Evolutionary conservation across 2,329 filamentous ascomycete species (phyloP), one percentile per base, ranked within the genome.

Genomic region (Fusarium albosuccineum): DNA sequence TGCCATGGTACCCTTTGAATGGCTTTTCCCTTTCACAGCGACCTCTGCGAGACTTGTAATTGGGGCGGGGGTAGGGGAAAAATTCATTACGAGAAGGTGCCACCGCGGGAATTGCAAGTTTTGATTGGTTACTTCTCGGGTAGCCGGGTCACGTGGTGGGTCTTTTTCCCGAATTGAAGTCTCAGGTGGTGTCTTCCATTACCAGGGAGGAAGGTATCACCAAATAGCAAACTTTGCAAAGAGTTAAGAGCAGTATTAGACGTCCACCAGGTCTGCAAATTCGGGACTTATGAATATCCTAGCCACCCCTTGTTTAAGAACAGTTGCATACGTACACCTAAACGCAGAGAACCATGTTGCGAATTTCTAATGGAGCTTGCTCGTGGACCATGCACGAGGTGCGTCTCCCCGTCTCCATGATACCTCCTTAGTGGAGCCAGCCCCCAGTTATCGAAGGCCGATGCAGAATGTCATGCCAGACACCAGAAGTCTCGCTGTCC

Each of bases 1-100:
- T 66, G 42, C 29, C 34, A 36, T 48, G 65, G 65, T 67, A 67
- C 65, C 59, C 52, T 58, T 48, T 50, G n/a, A 33, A 41, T 33
- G 46, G 22, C 29, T 16, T 52, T 66, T 54, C 14, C 61, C 40
- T 55, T 22, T 9, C 44, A 6, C 17, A 50, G 45, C 61, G 48
- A 68, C 65, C 56, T 68, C 41, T 48, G 33, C 48, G 52, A 36
- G 52, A 68, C 65, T 52, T 66, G 22, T 36, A 17, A 39, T 37
- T 34, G 34, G 67, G 64, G 46, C 60, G 64, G 65, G 64, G 17
- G 44, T 26, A 30, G 9, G 45, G 9, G 45, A 66, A 64, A 67
- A 49, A 54, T 14, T 26, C 29, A 34, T 37, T 60, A 27, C 37
- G 16, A 37, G 26, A 45, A 54, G 49, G 49, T 54, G 27, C 54